phyloP scores from a whole-genome alignment of 164 flowering plant species.

The Vitis riparia region DNA sequence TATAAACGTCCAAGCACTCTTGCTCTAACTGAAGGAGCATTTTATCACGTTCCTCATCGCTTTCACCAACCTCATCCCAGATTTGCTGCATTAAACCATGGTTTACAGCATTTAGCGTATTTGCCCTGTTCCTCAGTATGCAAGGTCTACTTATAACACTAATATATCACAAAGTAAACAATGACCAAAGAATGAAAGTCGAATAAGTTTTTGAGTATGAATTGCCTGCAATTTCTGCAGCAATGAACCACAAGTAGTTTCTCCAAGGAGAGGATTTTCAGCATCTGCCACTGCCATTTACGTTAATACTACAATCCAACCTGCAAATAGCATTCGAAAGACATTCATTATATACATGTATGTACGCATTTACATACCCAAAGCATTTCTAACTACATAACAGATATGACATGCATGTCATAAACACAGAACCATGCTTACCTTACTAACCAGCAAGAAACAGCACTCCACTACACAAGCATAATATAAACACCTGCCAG shows the following conservation, averaged over 20 bases:
- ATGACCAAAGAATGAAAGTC: neutral
- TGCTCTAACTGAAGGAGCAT: conserved; percentile 93
- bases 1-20: conserved; percentile 96
- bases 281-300: conserved; percentile 72
- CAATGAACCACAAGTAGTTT: conserved; percentile 80
- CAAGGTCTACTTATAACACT: neutral
- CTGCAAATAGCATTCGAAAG: conserved; percentile 12
- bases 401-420: too few relatives aligned
- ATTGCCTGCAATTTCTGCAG: conserved; percentile 83
- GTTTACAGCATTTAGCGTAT: neutral
- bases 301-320: conserved; percentile 15
- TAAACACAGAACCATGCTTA: neutral
- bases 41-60: conserved; percentile 82
- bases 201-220: neutral
- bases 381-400: too few relatives aligned
- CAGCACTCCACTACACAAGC: conserved; percentile 9
- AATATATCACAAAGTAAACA: neutral
- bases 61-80: conserved; percentile 99
- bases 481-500: conserved; percentile 21
- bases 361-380: too few relatives aligned
- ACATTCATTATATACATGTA: too few relatives aligned
- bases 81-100: conserved; percentile 58
- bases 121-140: neutral
- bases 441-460: conserved; percentile 14
- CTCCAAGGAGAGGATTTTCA: conserved; percentile 65